Base-by-base conservation (phyloP, 2,329 filamentous ascomycete genomes). In the Fusarium tricinctum region DNA sequence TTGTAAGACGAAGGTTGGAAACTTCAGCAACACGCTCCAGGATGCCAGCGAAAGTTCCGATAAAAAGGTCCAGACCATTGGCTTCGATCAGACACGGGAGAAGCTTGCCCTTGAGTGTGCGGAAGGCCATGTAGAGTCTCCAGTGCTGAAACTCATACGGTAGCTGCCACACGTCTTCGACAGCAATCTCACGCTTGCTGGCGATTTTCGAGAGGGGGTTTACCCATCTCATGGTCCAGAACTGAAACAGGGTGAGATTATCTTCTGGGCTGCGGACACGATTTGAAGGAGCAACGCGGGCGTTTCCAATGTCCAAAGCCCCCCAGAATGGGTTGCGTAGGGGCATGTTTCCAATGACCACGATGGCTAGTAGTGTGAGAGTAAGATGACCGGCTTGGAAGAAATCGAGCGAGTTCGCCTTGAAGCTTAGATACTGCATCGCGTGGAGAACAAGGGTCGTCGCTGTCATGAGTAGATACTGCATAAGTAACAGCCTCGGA, bases 141-240 rank as follows among this genome's bases (percentile, higher is more conserved):
- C 82, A 85, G 76, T 97, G 94, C 72, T 97, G 93, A 66, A 95
- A 97, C 53, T 96, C 91, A 70, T 89, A 92, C 0, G 89, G 89
- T 0, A 97, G 80, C 39, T 86, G 82, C 94, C 94, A 97, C 3
- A 97, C 91, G 75, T 97, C 93, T 38, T 90, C 86, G 39, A 94
- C 89, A 35, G 93, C 81, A 10, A 97, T 81, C 70, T 93, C 90
- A 40, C 88, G 83, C 30, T 82, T 81, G 42, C 83, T 86, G 2
- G 91, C 92, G 23, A 89, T 78, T 2, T 82, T 80, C 14, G 97
- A 93, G 8, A 97, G 79, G 0, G 93, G 91, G 1, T 83, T 82
- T 80, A 97, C 90, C 94, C 94, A 97, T 0, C 88, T 92, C 28
- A 97, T 91, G 8, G 88, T 90, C 87, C 95, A 91, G 79, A 93